Evolutionary conservation across 2,329 filamentous ascomycete species (phyloP), one percentile per base, ranked within the genome.

Genomic region (Fonsecaea pedrosoi): DNA sequence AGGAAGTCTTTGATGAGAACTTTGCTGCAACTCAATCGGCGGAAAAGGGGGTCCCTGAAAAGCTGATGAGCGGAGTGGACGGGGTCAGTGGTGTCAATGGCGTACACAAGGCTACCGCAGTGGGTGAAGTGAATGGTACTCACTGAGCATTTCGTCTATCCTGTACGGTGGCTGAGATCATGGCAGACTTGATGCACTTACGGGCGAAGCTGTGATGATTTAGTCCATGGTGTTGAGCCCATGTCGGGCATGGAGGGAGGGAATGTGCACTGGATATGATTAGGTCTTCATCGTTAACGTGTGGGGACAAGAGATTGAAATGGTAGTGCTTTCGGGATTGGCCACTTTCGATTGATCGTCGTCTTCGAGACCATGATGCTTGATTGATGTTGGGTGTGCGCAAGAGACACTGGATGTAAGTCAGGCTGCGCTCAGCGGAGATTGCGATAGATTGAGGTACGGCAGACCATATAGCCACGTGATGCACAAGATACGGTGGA

Each of bases 51-150:
- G 45, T 54, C 25, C 59, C 59, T 4, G 59, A 61, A 18, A 61
- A 42, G 21, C 45, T 61, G 45, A 48, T 38, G 45, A 61, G 59
- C 34, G 59, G 59, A 30, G 45, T 35, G 48, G 59, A 40, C 45
- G 42, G 37, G 21, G n/a, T 53, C n/a, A 32, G 83, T 68, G 80
- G 82, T 0, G 80, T 82, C 67, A 75, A 78, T 38, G 74, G 77
- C 37, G 82, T 70, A 69, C 75, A 72, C 69, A 74, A 71, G 64
- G 60, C 60, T 12, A 62, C 67, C 59, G 48, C 37, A 8, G 62
- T 60, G 13, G 38, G 55, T n/a, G 50, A 66, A 34, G 56, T 65
- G n/a, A 65, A 65, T 54, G 57, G 62, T 66, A 65, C 62, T 45
- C 58, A 68, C 45, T 65, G 54, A 68, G 32, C 15, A 12, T 48